Evolutionary conservation across 257 asterid species (phyloP).

Genomic region (Oldenlandia corymbosa): DNA sequence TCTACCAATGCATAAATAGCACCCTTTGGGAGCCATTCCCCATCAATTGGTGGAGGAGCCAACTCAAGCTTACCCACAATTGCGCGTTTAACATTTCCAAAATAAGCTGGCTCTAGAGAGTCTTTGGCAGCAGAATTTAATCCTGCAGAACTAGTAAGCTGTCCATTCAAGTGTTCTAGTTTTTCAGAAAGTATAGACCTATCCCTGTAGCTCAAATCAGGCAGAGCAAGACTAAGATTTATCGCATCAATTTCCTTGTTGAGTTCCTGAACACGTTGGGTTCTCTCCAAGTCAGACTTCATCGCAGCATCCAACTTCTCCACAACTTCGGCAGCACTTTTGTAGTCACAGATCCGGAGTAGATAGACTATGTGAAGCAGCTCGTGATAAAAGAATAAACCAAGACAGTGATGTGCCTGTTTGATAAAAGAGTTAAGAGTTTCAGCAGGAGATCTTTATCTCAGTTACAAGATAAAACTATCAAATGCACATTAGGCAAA

Average conservation of each 20-base stretch:
- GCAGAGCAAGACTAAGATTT: conserved; percentile 51
- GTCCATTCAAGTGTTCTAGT: conserved; percentile 58
- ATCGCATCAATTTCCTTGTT: conserved; percentile 57
- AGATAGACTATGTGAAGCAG: conserved; percentile 90
- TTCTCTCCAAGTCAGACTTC: conserved; percentile 75
- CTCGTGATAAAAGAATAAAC: conserved; percentile 73
- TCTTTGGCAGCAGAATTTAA: conserved; percentile 41
- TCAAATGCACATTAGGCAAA: neutral
- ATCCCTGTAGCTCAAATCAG: conserved; percentile 59
- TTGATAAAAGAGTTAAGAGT: conserved; percentile 13
- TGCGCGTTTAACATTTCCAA: conserved; percentile 79
- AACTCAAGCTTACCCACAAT: conserved; percentile 70
- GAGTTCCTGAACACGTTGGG: conserved; percentile 56
- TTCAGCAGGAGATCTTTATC: conserved; percentile 12
- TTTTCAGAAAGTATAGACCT: conserved; percentile 65
- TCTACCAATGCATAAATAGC: conserved; percentile 91
- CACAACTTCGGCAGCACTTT: conserved; percentile 77
- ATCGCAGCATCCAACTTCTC: conserved; percentile 77
- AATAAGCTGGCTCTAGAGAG: conserved; percentile 79
- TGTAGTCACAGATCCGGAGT: conserved; percentile 88
- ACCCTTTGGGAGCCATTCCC: conserved; percentile 98
- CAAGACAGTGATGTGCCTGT: conserved; percentile 79
- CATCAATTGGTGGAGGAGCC: conserved; percentile 98
- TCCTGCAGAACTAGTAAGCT: conserved; percentile 46
- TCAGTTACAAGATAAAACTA: neutral